These are phyloP conservation scores for Coemansia sp. DNA, from an alignment of 192 early-diverging fungal species.

Conservation along the genomic window DNA sequence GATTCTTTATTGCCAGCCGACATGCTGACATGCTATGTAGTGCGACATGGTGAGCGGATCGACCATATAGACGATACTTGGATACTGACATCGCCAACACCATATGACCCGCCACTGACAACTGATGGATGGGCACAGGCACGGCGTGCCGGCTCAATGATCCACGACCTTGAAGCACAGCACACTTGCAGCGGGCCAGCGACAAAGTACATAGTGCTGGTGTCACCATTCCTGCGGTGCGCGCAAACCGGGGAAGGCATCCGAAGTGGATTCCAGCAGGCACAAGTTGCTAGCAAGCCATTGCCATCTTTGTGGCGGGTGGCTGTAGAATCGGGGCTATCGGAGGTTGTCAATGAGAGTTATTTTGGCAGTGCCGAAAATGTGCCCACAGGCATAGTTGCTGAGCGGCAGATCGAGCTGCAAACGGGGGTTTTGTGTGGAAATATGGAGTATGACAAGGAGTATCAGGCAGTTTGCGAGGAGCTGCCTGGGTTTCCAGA, in stretches of 20 bases:
- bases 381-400: conserved; percentile 30
- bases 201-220: conserved; percentile 29
- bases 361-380: conserved; percentile 23
- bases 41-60: conserved; percentile 48
- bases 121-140: conserved; percentile 28
- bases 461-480: not conserved
- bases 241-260: conserved; percentile 35
- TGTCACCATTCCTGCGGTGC: conserved; percentile 50
- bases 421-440: not conserved
- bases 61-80: conserved; percentile 49
- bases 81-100: conserved; percentile 11
- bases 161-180: conserved; percentile 21
- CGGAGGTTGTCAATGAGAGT: conserved; percentile 43
- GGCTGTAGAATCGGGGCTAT: conserved; percentile 41
- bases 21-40: conserved; percentile 34
- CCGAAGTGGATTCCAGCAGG: conserved; percentile 15
- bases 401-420: conserved; percentile 7
- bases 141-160: conserved; percentile 23
- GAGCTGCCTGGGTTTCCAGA: conserved; percentile 37
- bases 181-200: not conserved
- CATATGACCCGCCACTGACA: conserved; percentile 49
- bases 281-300: not conserved
- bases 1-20: conserved; percentile 13
- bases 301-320: conserved; percentile 20
- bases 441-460: conserved; percentile 12